Evolutionary conservation across 805 yeast genomes (phyloP).

Genomic region (Pichia nakasei): DNA sequence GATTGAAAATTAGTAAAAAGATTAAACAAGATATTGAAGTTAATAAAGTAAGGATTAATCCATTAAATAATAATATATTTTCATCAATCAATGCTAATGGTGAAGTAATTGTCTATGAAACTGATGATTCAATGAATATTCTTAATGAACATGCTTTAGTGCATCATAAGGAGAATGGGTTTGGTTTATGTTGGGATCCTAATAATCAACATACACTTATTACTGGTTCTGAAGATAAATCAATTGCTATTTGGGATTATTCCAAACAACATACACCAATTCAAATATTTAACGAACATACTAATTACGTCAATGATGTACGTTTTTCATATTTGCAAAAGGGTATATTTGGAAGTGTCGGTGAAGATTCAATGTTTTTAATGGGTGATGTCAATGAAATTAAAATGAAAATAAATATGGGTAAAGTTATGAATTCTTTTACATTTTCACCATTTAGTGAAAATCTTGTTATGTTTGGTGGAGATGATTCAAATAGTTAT

Average conservation of each 20-base stretch:
- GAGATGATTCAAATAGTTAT: conserved; percentile 56
- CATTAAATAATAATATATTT: conserved; percentile 44
- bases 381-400: conserved; percentile 38
- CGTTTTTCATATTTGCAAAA: conserved; percentile 55
- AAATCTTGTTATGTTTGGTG: conserved; percentile 59
- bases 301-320: conserved; percentile 64
- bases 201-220: conserved; percentile 39
- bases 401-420: conserved; percentile 15
- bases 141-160: conserved; percentile 26
- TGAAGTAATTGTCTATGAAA: conserved; percentile 44
- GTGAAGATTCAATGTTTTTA: conserved; percentile 55
- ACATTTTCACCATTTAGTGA: conserved; percentile 56
- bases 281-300: conserved; percentile 31
- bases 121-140: conserved; percentile 16
- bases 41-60: conserved; percentile 65
- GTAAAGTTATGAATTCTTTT: conserved; percentile 47
- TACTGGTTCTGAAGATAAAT: conserved; percentile 59
- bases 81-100: conserved; percentile 68
- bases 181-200: conserved; percentile 64
- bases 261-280: conserved; percentile 18
- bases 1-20: conserved; percentile 54
- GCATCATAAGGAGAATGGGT: conserved; percentile 62
- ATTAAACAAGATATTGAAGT: conserved; percentile 55
- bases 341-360: conserved; percentile 57
- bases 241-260: conserved; percentile 55